A percentile compares a stretch with the other conserved stretches of the same genome.
Conservation (phyloP, 2,329 filamentous ascomycete species). For the Akanthomyces uredinophilus region DNA sequence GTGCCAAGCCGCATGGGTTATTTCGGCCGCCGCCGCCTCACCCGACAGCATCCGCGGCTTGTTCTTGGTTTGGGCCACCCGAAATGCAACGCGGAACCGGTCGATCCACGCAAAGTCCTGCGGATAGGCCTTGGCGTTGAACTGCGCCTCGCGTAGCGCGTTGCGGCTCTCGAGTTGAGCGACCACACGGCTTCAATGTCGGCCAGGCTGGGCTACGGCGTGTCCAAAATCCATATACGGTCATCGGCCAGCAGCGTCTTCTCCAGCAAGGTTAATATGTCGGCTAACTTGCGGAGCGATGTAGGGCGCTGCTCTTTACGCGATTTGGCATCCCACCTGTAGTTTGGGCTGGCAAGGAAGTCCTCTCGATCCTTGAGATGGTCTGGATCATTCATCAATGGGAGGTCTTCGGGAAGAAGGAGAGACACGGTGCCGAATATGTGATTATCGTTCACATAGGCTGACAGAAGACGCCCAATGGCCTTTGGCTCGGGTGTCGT, state of each 20-base stretch:
- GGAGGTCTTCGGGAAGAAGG: conserved; percentile 30
- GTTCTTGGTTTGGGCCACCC: conserved; percentile 29
- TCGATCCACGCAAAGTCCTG: conserved; percentile 58
- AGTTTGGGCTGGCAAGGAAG: conserved; percentile 16
- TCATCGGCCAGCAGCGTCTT: conserved; percentile 58
- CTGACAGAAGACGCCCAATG: no score
- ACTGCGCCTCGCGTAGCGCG: conserved; percentile 46
- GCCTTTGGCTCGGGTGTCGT: no score
- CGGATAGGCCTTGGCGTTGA: conserved; percentile 51
- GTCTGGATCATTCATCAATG: conserved; percentile 48
- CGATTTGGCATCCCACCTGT: conserved; percentile 10
- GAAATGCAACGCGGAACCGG: conserved; percentile 50
- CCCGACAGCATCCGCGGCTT: conserved; percentile 44
- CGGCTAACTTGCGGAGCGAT: conserved; percentile 49
- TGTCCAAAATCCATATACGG: conserved; percentile 58
- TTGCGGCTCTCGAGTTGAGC: conserved; percentile 52
- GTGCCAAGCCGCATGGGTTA: conserved; percentile 41
- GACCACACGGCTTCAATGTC: conserved; percentile 68
- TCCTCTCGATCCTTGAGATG: conserved; percentile 55
- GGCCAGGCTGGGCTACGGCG: conserved; percentile 48
- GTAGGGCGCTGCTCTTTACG: conserved; percentile 39
- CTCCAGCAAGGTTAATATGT: conserved; percentile 56
- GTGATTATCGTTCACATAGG: no score
- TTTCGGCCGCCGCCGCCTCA: conserved; percentile 44
- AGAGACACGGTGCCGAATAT: no score